Evolutionary conservation across 768 basidiomycete genomes (phyloP).

Genomic region (Astraeus odoratus): DNA sequence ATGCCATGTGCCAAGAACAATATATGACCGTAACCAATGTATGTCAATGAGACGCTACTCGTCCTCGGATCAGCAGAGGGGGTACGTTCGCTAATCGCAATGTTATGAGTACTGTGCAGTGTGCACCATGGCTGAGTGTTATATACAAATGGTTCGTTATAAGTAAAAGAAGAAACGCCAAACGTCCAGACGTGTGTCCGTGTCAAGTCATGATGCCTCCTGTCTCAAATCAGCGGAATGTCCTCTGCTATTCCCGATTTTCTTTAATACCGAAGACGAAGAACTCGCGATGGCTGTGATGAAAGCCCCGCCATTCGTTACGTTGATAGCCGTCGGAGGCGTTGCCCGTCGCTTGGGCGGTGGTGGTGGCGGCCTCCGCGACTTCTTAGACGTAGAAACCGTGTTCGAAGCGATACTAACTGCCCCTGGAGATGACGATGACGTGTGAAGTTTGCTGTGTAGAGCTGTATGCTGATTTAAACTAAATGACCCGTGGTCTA

Average conservation of each 20-base stretch:
- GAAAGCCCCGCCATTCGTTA: constrained; percentile 43
- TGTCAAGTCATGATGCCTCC: neutral
- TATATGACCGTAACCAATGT: too few relatives aligned
- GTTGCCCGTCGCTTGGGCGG: constrained; percentile 65
- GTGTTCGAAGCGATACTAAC: constrained; percentile 11
- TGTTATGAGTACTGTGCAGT: too few relatives aligned
- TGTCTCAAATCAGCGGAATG: neutral
- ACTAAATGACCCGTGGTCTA: constrained; percentile 20
- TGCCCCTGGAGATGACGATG: constrained; percentile 14
- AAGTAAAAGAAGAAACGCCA: neutral
- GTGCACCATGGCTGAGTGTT: neutral
- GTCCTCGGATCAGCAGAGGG: too few relatives aligned
- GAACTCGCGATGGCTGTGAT: constrained; percentile 52
- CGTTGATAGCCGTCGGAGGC: constrained; percentile 56
- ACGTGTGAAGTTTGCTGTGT: constrained; percentile 14
- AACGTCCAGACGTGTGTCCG: neutral
- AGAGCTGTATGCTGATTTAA: constrained; percentile 11
- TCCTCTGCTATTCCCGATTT: constrained; percentile 1
- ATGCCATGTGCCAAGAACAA: too few relatives aligned
- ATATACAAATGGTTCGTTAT: neutral
- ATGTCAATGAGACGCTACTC: too few relatives aligned
- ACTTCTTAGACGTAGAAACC: constrained; percentile 18
- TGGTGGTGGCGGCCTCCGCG: constrained; percentile 55
- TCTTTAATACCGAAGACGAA: constrained; percentile 16
- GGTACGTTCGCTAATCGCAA: too few relatives aligned